These are phyloP conservation scores for Hericium rajendrae DNA, from an alignment of 768 basidiomycete genomes.

Conservation along the genomic window DNA sequence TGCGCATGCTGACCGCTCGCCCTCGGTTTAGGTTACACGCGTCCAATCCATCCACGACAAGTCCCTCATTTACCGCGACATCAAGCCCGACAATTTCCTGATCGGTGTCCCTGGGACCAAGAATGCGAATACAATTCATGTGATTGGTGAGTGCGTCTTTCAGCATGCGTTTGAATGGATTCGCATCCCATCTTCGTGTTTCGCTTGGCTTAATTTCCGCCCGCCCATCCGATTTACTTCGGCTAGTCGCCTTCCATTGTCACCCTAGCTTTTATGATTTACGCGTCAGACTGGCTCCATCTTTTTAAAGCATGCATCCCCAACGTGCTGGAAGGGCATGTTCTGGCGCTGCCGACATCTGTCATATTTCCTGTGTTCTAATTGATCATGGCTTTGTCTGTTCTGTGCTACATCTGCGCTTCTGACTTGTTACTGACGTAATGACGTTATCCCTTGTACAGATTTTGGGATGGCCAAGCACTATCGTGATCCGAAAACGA, in stretches of 20 bases:
- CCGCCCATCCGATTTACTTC: too few relatives aligned
- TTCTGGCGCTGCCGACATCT: too few relatives aligned
- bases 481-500: conserved; percentile 96
- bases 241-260: too few relatives aligned
- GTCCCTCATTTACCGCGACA: conserved; percentile 96
- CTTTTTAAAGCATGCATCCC: too few relatives aligned
- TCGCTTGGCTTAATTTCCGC: too few relatives aligned
- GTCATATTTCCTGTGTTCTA: too few relatives aligned
- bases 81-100: conserved; percentile 98
- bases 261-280: too few relatives aligned
- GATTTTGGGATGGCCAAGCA: conserved; percentile 99
- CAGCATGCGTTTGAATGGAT: neutral
- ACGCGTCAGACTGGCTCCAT: too few relatives aligned
- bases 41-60: conserved; percentile 98
- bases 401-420: neutral
- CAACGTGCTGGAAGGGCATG: too few relatives aligned
- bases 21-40: conserved; percentile 64
- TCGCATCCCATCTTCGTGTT: too few relatives aligned
- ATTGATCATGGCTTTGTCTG: neutral
- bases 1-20: too few relatives aligned
- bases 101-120: conserved; percentile 91
- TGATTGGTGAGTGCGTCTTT: conserved; percentile 56
- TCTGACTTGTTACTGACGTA: conserved; percentile 6
- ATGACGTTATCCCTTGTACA: conserved; percentile 22
- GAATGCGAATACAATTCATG: conserved; percentile 78